phyloP scores from a whole-genome alignment of 1,284 basidiomycete species.

The Rhodofomes roseus region DNA sequence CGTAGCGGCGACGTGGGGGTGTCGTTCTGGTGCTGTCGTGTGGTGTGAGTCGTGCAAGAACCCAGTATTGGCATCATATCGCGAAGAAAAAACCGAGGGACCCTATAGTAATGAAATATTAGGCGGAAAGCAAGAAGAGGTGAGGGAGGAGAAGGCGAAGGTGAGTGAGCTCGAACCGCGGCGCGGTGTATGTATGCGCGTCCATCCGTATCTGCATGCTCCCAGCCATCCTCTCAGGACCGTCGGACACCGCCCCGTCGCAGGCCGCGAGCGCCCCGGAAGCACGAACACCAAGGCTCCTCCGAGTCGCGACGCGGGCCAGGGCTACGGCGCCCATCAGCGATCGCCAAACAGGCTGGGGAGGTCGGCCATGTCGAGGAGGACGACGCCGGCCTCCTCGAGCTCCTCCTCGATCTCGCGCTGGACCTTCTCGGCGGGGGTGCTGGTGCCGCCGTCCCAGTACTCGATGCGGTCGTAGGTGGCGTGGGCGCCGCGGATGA shows the following conservation, averaged over 20 bases:
- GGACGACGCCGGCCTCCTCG: constrained; percentile 58
- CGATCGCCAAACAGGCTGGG: constrained; percentile 49
- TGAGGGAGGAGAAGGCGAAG: not conserved
- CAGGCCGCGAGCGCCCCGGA: not conserved
- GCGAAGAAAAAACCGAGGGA: not conserved
- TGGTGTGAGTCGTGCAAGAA: not conserved
- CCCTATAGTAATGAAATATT: not conserved
- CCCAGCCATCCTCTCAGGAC: not conserved
- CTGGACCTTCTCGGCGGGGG: constrained; percentile 47
- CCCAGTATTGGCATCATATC: not conserved
- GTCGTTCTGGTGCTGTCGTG: not conserved
- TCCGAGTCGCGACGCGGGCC: not conserved
- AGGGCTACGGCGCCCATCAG: constrained; percentile 3
- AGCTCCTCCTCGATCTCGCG: constrained; percentile 45
- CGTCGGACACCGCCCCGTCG: no score
- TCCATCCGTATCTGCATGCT: not conserved
- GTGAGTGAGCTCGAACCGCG: not conserved
- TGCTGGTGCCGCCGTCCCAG: constrained; percentile 49
- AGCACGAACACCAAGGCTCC: no score
- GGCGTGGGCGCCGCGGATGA: constrained; percentile 60
- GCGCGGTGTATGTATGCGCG: not conserved
- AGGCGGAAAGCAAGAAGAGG: not conserved
- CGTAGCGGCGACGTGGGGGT: not conserved
- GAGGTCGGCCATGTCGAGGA: constrained; percentile 63
- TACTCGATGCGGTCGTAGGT: constrained; percentile 64